Evolutionary conservation across 2,329 filamentous ascomycete genomes (phyloP), one percentile per base, ranked within the genome.

Genomic region (Pseudocercospora crystallina): DNA sequence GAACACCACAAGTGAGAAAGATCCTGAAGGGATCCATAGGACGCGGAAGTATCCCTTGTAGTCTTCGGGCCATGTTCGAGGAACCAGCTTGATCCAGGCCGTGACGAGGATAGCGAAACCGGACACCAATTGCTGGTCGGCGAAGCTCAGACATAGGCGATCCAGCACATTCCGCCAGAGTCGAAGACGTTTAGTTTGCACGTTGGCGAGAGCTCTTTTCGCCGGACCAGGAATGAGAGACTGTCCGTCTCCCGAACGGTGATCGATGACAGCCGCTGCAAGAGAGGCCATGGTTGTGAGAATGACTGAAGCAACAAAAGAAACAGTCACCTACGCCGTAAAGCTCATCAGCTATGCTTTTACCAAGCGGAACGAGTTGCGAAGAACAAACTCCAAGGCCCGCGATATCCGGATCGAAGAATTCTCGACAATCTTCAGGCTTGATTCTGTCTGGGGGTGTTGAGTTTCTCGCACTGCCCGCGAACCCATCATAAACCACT

Each of bases 81-180:
- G 36, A 13, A 17, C 11, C 12, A 39, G 36, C 36, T 49, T 33
- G 29, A 51, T 46, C 30, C 37, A 52, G 2, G 43, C 43, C 2
- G 20, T 34, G 9, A 43, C 29, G 9, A 52, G 12, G 5, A 48
- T 13, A 20, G 49, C 34, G 20, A 52, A 47, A 9, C 49, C 38
- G n/a, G 49, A 41, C 5, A 52, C 36, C 11, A 52, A 38, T 15
- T 48, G 49, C 34, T 52, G 49, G 17, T 52, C 43, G 5, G 49
- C 49, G 29, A 48, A 47, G 11, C 35, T 29, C 3, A 48, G 31
- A 20, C 47, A 35, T 2, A 52, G 43, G 4, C 38, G 9, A 11
- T 47, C 38, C 1, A 52, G 20, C 9, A 52, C 43, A 15, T 43
- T 32, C 2, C 49, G 49, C 49, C 43, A 52, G 10, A 47, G n/a